Conservation (phyloP, 1,139 yeast genomes). For the Protomyces gravidus region DNA sequence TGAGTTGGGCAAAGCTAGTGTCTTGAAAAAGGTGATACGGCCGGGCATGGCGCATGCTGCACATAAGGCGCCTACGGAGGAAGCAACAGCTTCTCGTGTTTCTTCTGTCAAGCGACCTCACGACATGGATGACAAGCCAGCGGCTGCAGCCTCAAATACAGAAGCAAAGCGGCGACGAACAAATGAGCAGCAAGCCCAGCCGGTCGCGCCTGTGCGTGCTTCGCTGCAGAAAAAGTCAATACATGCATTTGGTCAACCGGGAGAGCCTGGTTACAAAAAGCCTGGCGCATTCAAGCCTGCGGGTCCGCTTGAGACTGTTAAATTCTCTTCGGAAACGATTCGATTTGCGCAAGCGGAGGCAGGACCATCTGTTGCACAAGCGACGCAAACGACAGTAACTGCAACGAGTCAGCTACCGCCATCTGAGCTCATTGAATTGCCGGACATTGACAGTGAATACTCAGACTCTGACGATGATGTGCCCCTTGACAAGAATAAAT, state of each 20-base stretch:
- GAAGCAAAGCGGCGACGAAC: conserved; percentile 33
- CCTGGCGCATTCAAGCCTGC: conserved; percentile 28
- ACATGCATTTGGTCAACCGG: conserved; percentile 10
- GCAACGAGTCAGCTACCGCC: conserved; percentile 19
- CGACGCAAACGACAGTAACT: conserved; percentile 22
- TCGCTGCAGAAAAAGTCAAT: conserved; percentile 26
- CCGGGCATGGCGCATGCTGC: too few species aligned
- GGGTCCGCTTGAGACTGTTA: conserved; percentile 42
- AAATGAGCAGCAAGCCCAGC: conserved; percentile 29
- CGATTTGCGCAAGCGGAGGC: conserved; percentile 36
- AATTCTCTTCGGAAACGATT: conserved; percentile 41
- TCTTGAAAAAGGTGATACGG: conserved; percentile 19
- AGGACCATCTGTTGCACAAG: conserved; percentile 7
- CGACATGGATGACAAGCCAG: conserved; percentile 3
- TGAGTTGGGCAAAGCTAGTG: neutral
- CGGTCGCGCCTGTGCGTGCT: conserved; percentile 4
- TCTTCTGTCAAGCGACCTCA: conserved; percentile 14
- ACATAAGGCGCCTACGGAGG: too few species aligned
- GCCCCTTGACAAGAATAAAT: conserved; percentile 56
- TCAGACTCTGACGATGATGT: conserved; percentile 35
- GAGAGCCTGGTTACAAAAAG: conserved; percentile 25
- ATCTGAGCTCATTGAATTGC: conserved; percentile 38
- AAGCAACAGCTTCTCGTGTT: too few species aligned
- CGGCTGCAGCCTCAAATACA: neutral
- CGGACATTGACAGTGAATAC: conserved; percentile 47